Evolutionary conservation across 2,329 filamentous ascomycete species (phyloP), one percentile per base, ranked within the genome.

Genomic region (Phyllosticta paracitricarpa): DNA sequence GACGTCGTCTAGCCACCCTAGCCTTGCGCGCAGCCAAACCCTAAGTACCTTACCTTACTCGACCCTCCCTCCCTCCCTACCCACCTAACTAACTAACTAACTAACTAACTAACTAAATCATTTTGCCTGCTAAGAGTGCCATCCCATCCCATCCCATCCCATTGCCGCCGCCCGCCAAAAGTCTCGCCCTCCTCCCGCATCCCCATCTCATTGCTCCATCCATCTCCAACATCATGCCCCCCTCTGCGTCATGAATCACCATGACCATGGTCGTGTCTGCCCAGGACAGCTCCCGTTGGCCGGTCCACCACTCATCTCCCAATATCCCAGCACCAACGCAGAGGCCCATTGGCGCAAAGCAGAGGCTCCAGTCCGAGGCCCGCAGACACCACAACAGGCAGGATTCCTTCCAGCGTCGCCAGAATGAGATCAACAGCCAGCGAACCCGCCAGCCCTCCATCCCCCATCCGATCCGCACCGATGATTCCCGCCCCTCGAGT

Each of bases 391-490:
- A 40, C 33, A 56, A 59, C 56, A 56, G 53, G 52, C 61, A 59
- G 56, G 58, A 62, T 35, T 59, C 57, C 24, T 62, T 40, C 14
- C 66, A 60, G 61, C 71, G 70, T 63, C 68, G 69, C 63, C 62
- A 71, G 2, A 75, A 75, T 64, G 70, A 74, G 67, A 73, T 69
- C 61, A 68, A 66, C 55, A 72, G 75, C 64, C 69, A 73, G 52
- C 65, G 69, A 51, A 67, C 70, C 22, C 69, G 70, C 63, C 70
- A 66, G 48, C 63, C 65, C 28, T 72, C 69, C 67, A 73, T 63
- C 67, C 68, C 65, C 63, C 73, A 69, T 63, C 67, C 71, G 62
- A 68, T 71, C 61, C 35, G 51, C 25, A 57, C 54, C 40, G 68
- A 68, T 64, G 62, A 68, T 53, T 63, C 65, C 69, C 60, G 70